Percentiles rank a stretch among this genome's conserved stretches.
These are phyloP conservation scores for Casuarina cunninghamiana DNA, from an alignment of 306 rosid genomes.

Conservation along the genomic window DNA sequence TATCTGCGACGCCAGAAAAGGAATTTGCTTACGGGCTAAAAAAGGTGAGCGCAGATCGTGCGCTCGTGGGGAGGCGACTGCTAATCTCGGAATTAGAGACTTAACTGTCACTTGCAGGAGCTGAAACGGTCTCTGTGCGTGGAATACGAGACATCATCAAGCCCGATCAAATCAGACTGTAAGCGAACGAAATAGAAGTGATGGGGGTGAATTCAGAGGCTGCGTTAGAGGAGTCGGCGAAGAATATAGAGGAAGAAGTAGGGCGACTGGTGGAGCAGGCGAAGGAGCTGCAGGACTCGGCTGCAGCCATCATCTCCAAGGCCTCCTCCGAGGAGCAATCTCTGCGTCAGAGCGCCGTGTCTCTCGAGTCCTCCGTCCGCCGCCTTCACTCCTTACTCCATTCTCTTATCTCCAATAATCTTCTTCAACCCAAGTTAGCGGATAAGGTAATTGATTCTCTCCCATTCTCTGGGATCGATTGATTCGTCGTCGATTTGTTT, in stretches of 20 bases:
- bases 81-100: no score
- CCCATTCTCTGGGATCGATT: neutral
- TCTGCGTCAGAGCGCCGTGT: slow-evolving; percentile 67
- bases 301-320: slow-evolving; percentile 50
- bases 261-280: slow-evolving; percentile 61
- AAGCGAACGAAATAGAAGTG: neutral
- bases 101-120: no score
- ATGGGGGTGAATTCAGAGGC: slow-evolving; percentile 31
- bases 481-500: neutral
- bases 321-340: slow-evolving; percentile 57
- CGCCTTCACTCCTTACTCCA: slow-evolving; percentile 61
- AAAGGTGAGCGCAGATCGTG: no score
- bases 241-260: slow-evolving; percentile 56
- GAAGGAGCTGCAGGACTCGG: slow-evolving; percentile 70
- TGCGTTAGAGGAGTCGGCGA: slow-evolving; percentile 16
- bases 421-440: slow-evolving; percentile 50
- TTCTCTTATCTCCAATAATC: slow-evolving; percentile 52
- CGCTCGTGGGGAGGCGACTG: no score
- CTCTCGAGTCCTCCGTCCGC: slow-evolving; percentile 60
- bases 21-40: neutral
- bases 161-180: neutral
- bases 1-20: neutral
- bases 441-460: slow-evolving; percentile 47
- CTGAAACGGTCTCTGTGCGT: neutral
- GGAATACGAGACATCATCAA: neutral